Evolutionary conservation across 2,329 filamentous ascomycete genomes (phyloP).

Genomic region (Ceratocystis destructans): DNA sequence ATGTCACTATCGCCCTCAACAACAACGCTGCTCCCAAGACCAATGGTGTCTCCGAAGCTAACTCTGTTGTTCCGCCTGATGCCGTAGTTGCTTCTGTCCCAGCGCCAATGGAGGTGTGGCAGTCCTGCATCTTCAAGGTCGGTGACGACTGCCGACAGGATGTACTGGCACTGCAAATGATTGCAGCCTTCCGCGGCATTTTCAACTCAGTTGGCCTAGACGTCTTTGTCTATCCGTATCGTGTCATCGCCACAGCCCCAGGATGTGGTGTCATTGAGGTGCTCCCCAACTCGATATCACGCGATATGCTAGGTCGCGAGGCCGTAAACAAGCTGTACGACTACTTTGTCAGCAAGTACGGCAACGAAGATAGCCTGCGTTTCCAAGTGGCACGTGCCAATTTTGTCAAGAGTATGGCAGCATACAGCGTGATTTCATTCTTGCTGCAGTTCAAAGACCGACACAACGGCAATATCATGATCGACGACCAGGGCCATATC

Average conservation of each 20-base stretch:
- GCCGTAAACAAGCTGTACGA: slow-evolving; percentile 97
- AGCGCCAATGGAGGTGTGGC: slow-evolving; percentile 74
- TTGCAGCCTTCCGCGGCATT: slow-evolving; percentile 91
- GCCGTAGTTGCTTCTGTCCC: slow-evolving; percentile 2
- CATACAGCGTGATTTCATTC: slow-evolving; percentile 94
- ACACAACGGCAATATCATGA: slow-evolving; percentile 99
- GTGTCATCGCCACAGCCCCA: slow-evolving; percentile 91
- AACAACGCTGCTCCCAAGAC: not conserved
- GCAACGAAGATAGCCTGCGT: slow-evolving; percentile 82
- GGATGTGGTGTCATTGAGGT: slow-evolving; percentile 98
- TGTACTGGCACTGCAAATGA: slow-evolving; percentile 92
- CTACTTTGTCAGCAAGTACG: slow-evolving; percentile 95
- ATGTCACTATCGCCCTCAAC: slow-evolving; percentile 3
- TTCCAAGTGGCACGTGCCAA: slow-evolving; percentile 94
- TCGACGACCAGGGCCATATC: slow-evolving; percentile 92
- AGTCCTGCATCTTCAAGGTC: slow-evolving; percentile 98
- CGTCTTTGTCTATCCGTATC: slow-evolving; percentile 92
- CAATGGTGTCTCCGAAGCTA: slow-evolving; percentile 21
- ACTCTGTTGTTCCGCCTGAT: not conserved
- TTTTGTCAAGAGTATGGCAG: slow-evolving; percentile 98
- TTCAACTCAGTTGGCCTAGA: slow-evolving; percentile 91
- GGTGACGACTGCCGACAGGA: slow-evolving; percentile 97
- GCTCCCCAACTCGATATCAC: slow-evolving; percentile 90
- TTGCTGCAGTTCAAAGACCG: slow-evolving; percentile 97
- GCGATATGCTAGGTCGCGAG: slow-evolving; percentile 96